Evolutionary conservation across 441 rosid genomes (phyloP).

Genomic region (Pelargonium fulgidum): DNA sequence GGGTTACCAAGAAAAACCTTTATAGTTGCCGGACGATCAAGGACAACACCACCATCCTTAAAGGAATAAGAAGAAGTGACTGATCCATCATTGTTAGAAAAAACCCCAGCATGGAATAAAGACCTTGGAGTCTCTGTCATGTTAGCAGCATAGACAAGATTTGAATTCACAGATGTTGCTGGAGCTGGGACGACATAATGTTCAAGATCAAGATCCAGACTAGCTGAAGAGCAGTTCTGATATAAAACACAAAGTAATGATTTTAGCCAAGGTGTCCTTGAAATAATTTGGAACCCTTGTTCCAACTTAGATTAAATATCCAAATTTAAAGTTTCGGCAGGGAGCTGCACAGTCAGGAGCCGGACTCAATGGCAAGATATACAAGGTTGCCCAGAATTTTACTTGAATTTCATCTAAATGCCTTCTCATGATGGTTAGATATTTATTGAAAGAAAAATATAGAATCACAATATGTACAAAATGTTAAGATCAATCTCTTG

Average conservation of each 20-base stretch:
- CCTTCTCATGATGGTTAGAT: too few species aligned
- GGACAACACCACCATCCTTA: conserved; percentile 35
- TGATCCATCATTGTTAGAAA: conserved; percentile 39
- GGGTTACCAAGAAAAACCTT: conserved; percentile 48
- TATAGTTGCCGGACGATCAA: conserved; percentile 53
- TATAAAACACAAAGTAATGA: conserved; percentile 3
- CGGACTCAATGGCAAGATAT: too few species aligned
- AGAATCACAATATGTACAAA: too few species aligned
- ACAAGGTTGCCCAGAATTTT: too few species aligned
- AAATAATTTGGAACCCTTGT: neutral
- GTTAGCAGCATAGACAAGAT: conserved; percentile 79
- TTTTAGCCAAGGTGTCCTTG: conserved; percentile 9
- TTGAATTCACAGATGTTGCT: conserved; percentile 65
- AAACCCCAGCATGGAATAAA: conserved; percentile 37
- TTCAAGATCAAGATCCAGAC: conserved; percentile 94
- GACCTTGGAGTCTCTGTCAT: conserved; percentile 90
- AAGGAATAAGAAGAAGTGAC: conserved; percentile 26
- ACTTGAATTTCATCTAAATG: too few species aligned
- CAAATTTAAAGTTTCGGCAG: neutral
- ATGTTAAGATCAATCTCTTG: too few species aligned
- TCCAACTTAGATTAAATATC: neutral
- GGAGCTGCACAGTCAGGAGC: neutral
- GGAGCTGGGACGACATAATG: conserved; percentile 97
- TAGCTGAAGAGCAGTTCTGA: conserved; percentile 66
- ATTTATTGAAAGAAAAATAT: too few species aligned